These are phyloP conservation scores for Plenodomus tracheiphilus DNA, from an alignment of 2,329 filamentous ascomycete species.

Conservation along the genomic window DNA sequence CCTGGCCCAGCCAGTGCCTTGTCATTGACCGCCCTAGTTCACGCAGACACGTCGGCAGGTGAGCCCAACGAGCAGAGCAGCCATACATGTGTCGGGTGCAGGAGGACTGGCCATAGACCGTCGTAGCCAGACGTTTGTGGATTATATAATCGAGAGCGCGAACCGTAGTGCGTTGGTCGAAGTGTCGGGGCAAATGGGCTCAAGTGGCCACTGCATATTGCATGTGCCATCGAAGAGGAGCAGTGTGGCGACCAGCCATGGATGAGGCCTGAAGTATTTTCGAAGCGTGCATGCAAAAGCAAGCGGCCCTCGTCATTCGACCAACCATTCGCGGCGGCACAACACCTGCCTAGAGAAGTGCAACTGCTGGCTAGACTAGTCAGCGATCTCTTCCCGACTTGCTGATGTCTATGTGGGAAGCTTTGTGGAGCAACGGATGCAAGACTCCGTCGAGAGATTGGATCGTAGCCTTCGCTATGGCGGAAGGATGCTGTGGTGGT, in stretches of 20 bases:
- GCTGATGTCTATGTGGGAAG: slow-evolving; percentile 8
- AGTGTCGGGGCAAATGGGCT: neutral
- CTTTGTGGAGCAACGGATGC: slow-evolving; percentile 7
- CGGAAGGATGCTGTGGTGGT: neutral
- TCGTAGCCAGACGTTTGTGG: neutral
- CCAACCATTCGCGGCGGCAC: slow-evolving; percentile 14
- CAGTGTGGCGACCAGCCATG: slow-evolving; percentile 7
- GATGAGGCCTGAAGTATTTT: slow-evolving; percentile 18
- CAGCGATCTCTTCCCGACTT: slow-evolving; percentile 15
- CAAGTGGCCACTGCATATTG: neutral
- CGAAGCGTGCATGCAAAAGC: slow-evolving; percentile 20
- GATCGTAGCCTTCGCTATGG: slow-evolving; percentile 3
- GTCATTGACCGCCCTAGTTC: slow-evolving; percentile 13
- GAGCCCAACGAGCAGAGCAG: neutral
- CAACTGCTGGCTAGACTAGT: slow-evolving; percentile 20
- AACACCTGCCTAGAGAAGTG: slow-evolving; percentile 17
- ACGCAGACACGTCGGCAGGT: slow-evolving; percentile 8
- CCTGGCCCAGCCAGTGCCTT: slow-evolving; percentile 34
- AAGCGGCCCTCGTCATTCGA: slow-evolving; percentile 22
- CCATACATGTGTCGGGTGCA: neutral
- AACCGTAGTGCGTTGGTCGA: neutral
- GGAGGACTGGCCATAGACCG: neutral
- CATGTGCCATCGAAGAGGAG: neutral
- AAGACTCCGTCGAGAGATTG: slow-evolving; percentile 5
- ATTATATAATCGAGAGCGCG: neutral